These are phyloP conservation scores for Saccharomycopsis hybrid DNA, from an alignment of 1,139 yeast species.

Conservation along the genomic window DNA sequence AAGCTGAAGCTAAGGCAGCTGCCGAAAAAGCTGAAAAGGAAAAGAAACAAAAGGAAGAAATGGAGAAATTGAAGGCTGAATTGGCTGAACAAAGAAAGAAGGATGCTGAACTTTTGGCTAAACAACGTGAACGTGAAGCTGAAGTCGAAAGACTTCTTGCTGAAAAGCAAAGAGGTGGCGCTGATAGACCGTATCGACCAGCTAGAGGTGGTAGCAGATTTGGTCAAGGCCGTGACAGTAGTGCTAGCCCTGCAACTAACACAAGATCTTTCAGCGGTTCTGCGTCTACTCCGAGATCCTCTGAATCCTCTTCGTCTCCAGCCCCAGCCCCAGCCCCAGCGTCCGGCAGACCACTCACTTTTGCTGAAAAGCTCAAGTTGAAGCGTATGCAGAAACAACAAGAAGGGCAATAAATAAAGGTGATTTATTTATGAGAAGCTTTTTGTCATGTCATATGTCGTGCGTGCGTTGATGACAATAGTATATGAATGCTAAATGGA, in stretches of 20 bases:
- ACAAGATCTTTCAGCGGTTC: not conserved
- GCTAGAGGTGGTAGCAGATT: not conserved
- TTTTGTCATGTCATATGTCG: not conserved
- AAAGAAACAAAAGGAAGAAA: constrained; percentile 26
- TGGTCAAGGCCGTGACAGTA: too few relatives aligned
- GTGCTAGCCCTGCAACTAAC: too few relatives aligned
- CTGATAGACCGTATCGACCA: too few relatives aligned
- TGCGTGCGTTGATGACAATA: too few relatives aligned
- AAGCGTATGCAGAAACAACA: constrained; percentile 27
- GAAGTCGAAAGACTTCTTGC: constrained; percentile 30
- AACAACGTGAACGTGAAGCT: constrained; percentile 43
- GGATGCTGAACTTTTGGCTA: constrained; percentile 24
- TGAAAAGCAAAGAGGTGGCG: constrained; percentile 7
- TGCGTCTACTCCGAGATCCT: constrained; percentile 10
- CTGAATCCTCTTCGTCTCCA: constrained; percentile 21
- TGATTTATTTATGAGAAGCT: not conserved
- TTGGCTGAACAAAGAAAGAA: constrained; percentile 21
- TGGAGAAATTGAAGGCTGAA: constrained; percentile 38
- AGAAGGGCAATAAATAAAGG: not conserved
- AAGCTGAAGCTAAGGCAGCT: constrained; percentile 29
- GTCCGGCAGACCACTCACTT: constrained; percentile 36
- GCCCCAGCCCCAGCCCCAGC: constrained; percentile 25
- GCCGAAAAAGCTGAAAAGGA: constrained; percentile 30
- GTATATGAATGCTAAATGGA: too few relatives aligned
- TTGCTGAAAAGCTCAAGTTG: constrained; percentile 52